Evolutionary conservation across 257 asterid species (phyloP).

Genomic region (Lycium ferocissimum): DNA sequence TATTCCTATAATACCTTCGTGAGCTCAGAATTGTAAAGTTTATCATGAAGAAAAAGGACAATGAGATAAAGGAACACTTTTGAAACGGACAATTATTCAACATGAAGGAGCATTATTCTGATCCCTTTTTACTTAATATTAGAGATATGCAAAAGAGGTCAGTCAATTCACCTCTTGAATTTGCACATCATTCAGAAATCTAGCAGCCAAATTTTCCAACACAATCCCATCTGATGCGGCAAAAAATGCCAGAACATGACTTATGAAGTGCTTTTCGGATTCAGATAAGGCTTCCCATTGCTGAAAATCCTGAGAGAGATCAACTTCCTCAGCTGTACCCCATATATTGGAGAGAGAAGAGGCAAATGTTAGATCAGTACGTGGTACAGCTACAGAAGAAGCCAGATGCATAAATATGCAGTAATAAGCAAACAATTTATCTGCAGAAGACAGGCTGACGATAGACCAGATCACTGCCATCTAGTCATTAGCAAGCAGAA

Average conservation of each 20-base stretch:
- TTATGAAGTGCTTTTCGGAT: conserved; percentile 70
- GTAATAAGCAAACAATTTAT: not conserved
- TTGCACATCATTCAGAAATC: conserved; percentile 77
- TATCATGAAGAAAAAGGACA: conserved; percentile 1
- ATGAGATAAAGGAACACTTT: not conserved
- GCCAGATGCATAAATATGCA: conserved; percentile 25
- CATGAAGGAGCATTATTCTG: not conserved
- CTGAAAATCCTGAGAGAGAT: conserved; percentile 74
- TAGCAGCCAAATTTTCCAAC: conserved; percentile 77
- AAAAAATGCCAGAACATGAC: conserved; percentile 77
- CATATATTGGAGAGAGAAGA: conserved; percentile 21
- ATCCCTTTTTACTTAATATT: not conserved
- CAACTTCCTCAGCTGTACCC: conserved; percentile 84
- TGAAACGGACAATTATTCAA: not conserved
- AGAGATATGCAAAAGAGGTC: conserved; percentile 11
- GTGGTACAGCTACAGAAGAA: conserved; percentile 23
- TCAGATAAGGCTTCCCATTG: conserved; percentile 75
- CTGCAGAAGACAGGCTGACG: not conserved
- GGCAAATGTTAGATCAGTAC: conserved; percentile 23
- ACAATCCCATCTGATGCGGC: conserved; percentile 91
- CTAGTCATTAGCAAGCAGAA: not conserved
- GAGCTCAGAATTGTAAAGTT: not conserved
- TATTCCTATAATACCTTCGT: not conserved
- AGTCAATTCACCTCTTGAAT: conserved; percentile 66
- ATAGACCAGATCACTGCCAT: not conserved